phyloP scores from a whole-genome alignment of 306 rosid species.

The Cucurbita ficifolia region DNA sequence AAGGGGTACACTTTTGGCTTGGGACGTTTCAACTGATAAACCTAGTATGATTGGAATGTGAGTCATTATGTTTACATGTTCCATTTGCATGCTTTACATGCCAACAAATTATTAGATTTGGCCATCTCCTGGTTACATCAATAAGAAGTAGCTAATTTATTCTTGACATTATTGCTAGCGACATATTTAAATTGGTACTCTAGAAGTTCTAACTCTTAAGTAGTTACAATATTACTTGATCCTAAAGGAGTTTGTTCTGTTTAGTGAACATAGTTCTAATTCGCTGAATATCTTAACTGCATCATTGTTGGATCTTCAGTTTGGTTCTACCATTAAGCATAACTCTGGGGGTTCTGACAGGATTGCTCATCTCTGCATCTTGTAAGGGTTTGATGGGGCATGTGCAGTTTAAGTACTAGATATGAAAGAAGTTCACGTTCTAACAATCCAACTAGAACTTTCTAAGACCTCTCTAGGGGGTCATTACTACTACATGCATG shows the following conservation, averaged over 20 bases:
- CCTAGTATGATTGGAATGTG: conserved; percentile 98
- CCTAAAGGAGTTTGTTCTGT: not conserved
- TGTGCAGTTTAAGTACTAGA: not conserved
- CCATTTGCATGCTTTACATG: not conserved
- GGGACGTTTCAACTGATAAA: conserved; percentile 95
- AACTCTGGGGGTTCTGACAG: not conserved
- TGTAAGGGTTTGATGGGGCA: not conserved
- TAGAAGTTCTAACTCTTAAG: not conserved
- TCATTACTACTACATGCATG: too few relatives aligned
- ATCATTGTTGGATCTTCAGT: not conserved
- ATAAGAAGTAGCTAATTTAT: not conserved
- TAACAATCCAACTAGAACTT: too few relatives aligned
- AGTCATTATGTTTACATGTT: conserved; percentile 28
- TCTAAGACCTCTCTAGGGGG: too few relatives aligned
- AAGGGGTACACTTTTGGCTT: conserved; percentile 85
- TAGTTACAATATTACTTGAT: not conserved
- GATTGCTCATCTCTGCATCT: not conserved
- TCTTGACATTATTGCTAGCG: not conserved
- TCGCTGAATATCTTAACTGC: not conserved
- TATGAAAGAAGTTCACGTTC: not conserved
- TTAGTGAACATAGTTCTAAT: not conserved
- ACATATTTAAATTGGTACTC: not conserved
- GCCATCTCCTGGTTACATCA: not conserved
- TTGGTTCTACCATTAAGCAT: not conserved
- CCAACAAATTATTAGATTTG: not conserved